phyloP scores from a whole-genome alignment of 352 stramenopile genomes.

The Globisporangium polare region DNA sequence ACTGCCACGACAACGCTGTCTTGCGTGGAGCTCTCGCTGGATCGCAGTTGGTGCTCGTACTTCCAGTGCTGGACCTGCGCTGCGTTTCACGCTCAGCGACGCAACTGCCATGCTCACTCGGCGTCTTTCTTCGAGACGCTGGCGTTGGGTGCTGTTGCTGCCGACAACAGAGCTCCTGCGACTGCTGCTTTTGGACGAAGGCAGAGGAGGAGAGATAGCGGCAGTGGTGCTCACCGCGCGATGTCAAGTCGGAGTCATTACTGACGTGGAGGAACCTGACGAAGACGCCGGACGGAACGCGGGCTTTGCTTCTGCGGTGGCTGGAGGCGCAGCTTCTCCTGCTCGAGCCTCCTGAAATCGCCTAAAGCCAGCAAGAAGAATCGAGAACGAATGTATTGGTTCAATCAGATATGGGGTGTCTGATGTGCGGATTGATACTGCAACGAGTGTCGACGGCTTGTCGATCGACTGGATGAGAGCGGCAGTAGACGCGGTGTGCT shows the following conservation, averaged over 20 bases:
- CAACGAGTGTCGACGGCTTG: too few relatives aligned
- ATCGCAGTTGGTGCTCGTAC: too few relatives aligned
- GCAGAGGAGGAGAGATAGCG: too few relatives aligned
- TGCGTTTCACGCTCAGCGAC: not conserved
- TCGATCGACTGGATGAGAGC: too few relatives aligned
- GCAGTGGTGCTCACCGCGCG: constrained; percentile 7
- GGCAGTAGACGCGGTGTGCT: too few relatives aligned
- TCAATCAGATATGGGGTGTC: too few relatives aligned
- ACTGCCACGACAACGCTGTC: too few relatives aligned
- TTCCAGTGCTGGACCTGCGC: constrained; percentile 1
- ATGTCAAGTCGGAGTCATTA: not conserved
- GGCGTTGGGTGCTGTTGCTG: not conserved
- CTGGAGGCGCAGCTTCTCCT: not conserved
- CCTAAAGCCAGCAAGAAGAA: too few relatives aligned
- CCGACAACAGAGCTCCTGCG: not conserved
- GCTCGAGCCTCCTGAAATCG: too few relatives aligned
- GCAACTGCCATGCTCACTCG: not conserved
- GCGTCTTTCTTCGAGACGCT: not conserved
- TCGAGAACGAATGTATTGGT: too few relatives aligned
- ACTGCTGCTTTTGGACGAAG: not conserved
- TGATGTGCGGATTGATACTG: too few relatives aligned
- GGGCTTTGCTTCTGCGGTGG: constrained; percentile 6
- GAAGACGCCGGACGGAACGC: constrained; percentile 7
- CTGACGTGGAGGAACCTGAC: not conserved
- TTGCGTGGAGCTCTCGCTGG: too few relatives aligned